Evolutionary conservation across 2,329 filamentous ascomycete species (phyloP).

Genomic region (Cryphonectria nitschkei): DNA sequence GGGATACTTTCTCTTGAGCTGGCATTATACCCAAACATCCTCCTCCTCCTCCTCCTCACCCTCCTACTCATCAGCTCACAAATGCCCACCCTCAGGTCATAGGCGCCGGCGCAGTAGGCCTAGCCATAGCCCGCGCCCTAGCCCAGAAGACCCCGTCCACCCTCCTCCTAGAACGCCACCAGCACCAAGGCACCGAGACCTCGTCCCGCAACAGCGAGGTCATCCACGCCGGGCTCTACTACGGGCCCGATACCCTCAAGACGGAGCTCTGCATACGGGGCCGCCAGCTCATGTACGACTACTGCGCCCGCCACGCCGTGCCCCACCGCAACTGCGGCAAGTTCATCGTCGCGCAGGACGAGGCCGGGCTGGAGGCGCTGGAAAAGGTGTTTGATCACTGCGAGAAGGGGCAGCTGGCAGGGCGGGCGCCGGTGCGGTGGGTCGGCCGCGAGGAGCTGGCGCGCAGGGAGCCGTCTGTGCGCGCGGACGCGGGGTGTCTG

Average conservation of each 20-base stretch:
- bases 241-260: conserved; percentile 76
- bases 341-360: conserved; percentile 91
- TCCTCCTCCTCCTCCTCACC: background rate
- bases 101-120: conserved; percentile 71
- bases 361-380: conserved; percentile 67
- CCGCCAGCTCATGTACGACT: conserved; percentile 74
- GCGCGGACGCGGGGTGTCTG: conserved; percentile 73
- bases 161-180: conserved; percentile 80
- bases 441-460: conserved; percentile 65
- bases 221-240: conserved; percentile 95
- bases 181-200: conserved; percentile 78
- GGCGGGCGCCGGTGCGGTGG: conserved; percentile 72
- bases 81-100: conserved; percentile 48
- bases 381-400: conserved; percentile 55
- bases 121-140: conserved; percentile 76
- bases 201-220: conserved; percentile 93
- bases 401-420: conserved; percentile 34
- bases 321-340: conserved; percentile 79
- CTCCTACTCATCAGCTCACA: conserved; percentile 9
- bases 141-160: conserved; percentile 64
- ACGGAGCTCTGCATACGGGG: conserved; percentile 81
- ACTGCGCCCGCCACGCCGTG: conserved; percentile 71
- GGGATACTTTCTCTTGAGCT: background rate
- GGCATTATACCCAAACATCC: background rate
- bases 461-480: conserved; percentile 73